Base-by-base conservation (phyloP, 2,329 filamentous ascomycete species). In the Fusarium aywerte region DNA sequence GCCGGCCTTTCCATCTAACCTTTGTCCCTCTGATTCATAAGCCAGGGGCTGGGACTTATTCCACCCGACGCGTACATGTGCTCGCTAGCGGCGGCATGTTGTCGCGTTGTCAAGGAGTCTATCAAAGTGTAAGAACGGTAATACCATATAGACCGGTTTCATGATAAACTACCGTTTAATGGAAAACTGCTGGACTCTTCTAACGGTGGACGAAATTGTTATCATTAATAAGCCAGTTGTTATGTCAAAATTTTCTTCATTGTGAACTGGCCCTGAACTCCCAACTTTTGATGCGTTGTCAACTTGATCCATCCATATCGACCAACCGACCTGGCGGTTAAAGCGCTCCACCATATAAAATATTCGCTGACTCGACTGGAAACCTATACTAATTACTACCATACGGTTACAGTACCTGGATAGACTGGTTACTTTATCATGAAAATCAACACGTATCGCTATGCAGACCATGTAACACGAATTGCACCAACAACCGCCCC, bases 1-100 rank as follows among this genome's bases (percentile, higher is more conserved):
- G 64, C 10, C 52, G 38, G 63, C 52, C 52, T 47, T 65, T 63
- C 51, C 47, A 49, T 23, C 25, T 27, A n/a, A 49, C 38, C n/a
- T 36, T 25, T 65, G 40, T 61, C 39, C 55, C n/a, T n/a, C n/a
- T n/a, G n/a, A n/a, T 43, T 53, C 21, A 49, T 25, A 38, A 23
- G 12, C 66, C 57, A 68, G 65, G 65, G 65, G 65, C 52, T 67
- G 57, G 53, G 31, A 48, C 25, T 33, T 48, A 55, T 44, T 47
- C 33, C 31, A 51, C 35, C 35, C 49, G 29, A 67, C 48, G 49
- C 48, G 52, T 33, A 48, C 32, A 48, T 36, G 21, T 35, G 35
- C 16, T 58, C 27, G 38, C 47, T 68, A 68, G 55, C 45, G 56
- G 55, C 49, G 48, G 48, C 62, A 35, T 32, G 38, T 50, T 29